Conservation (phyloP, 1,284 basidiomycete species). For the Ustilago nuda region DNA sequence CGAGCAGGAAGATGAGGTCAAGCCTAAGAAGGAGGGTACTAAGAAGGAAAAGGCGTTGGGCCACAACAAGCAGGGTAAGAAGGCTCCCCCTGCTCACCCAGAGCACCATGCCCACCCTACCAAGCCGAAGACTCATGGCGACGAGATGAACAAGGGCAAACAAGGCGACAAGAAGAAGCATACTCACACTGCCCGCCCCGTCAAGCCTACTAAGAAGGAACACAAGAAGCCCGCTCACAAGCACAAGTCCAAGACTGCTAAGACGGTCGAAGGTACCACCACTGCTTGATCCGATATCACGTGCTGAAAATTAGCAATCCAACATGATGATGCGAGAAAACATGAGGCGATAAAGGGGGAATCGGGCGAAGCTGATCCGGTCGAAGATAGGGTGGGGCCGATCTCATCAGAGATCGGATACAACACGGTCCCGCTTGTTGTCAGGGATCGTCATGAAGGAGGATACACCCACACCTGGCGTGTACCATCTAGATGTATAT, state of each 20-base stretch:
- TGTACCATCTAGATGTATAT: too few species aligned
- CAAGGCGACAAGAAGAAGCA: constrained; percentile 16
- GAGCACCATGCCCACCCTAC: not conserved
- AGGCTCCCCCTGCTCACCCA: constrained; percentile 3
- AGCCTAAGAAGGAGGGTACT: constrained; percentile 1
- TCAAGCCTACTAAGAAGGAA: constrained; percentile 16
- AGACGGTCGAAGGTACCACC: not conserved
- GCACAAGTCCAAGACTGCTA: constrained; percentile 22
- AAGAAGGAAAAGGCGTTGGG: not conserved
- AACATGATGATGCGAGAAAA: too few species aligned
- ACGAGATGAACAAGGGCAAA: constrained; percentile 5
- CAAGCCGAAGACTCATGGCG: not conserved
- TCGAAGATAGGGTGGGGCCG: too few species aligned
- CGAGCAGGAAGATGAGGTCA: not conserved
- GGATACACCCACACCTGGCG: too few species aligned
- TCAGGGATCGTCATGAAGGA: too few species aligned
- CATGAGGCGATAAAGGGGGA: too few species aligned
- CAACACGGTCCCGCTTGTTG: too few species aligned
- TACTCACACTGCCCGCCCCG: not conserved
- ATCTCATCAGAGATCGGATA: too few species aligned
- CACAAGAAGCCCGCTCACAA: constrained; percentile 37
- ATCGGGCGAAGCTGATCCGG: too few species aligned
- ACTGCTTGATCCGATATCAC: not conserved
- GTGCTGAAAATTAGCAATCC: too few species aligned
- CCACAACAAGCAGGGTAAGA: constrained; percentile 5